These are phyloP conservation scores for Pharnaceum exiguum DNA, from an alignment of 148 eudicot genomes.

Conservation along the genomic window DNA sequence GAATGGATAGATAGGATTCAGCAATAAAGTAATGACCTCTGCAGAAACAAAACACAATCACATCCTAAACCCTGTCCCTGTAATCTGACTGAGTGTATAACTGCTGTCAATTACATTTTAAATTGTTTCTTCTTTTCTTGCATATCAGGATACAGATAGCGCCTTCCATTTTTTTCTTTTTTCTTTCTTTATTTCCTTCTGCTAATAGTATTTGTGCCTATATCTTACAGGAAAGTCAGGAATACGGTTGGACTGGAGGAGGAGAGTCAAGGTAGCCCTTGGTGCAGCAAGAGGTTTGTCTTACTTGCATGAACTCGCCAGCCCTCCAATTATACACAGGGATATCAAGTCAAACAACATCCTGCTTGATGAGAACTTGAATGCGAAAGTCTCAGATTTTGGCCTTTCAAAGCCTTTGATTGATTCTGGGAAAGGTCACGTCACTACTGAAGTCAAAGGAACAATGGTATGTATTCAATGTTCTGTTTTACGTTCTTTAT, in stretches of 20 bases:
- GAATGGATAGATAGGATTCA: too few relatives aligned
- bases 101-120: too few relatives aligned
- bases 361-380: slow-evolving; percentile 69
- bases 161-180: background rate
- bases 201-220: background rate
- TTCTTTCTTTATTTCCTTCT: background rate
- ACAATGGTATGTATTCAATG: slow-evolving; percentile 48
- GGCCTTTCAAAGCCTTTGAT: slow-evolving; percentile 75
- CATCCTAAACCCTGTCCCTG: too few relatives aligned
- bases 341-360: slow-evolving; percentile 86
- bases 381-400: slow-evolving; percentile 88
- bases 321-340: slow-evolving; percentile 85
- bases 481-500: background rate
- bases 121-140: too few relatives aligned
- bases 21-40: too few relatives aligned
- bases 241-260: slow-evolving; percentile 75
- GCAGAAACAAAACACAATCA: too few relatives aligned
- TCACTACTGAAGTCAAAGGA: slow-evolving; percentile 90
- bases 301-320: slow-evolving; percentile 84
- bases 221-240: slow-evolving; percentile 64
- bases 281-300: slow-evolving; percentile 90
- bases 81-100: too few relatives aligned
- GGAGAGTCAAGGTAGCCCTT: slow-evolving; percentile 67
- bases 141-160: too few relatives aligned
- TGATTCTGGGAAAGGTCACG: slow-evolving; percentile 63